Conservation (phyloP, 768 basidiomycete species). For the Galerina sulciceps region DNA sequence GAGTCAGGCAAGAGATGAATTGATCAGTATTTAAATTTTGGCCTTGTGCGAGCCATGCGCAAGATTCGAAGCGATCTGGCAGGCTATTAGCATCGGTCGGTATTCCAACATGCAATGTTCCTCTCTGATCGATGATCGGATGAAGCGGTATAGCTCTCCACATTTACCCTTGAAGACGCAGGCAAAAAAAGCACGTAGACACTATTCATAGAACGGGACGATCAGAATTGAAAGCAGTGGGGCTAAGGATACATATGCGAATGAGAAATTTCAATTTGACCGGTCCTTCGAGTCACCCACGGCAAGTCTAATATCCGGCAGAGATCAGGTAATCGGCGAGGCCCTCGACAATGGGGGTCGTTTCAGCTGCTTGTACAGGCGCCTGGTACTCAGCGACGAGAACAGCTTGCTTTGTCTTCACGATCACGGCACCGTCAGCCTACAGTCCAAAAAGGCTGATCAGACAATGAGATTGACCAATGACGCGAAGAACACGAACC, state of each 20-base stretch:
- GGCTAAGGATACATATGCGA: constrained; percentile 5
- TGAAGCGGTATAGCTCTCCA: too few relatives aligned
- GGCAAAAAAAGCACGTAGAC: too few relatives aligned
- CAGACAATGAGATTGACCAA: not conserved
- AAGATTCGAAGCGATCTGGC: too few relatives aligned
- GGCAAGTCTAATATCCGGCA: constrained; percentile 50
- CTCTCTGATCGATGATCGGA: too few relatives aligned
- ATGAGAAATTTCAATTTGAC: not conserved
- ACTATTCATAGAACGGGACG: too few relatives aligned
- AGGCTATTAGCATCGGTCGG: too few relatives aligned
- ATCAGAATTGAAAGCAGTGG: not conserved
- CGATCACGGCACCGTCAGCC: constrained; percentile 75
- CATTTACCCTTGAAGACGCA: too few relatives aligned
- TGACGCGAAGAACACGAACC: constrained; percentile 45
- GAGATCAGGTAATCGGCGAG: constrained; percentile 81
- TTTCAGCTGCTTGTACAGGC: constrained; percentile 70
- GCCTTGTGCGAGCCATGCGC: too few relatives aligned
- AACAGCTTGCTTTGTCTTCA: constrained; percentile 86
- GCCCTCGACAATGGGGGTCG: constrained; percentile 63
- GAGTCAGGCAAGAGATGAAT: too few relatives aligned
- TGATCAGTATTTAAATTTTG: too few relatives aligned
- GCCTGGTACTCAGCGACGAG: constrained; percentile 76
- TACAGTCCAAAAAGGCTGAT: constrained; percentile 29
- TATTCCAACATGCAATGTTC: too few relatives aligned
- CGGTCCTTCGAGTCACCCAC: not conserved